These are phyloP conservation scores for Salix purpurea DNA, from an alignment of 345 rosid genomes.

Conservation along the genomic window DNA sequence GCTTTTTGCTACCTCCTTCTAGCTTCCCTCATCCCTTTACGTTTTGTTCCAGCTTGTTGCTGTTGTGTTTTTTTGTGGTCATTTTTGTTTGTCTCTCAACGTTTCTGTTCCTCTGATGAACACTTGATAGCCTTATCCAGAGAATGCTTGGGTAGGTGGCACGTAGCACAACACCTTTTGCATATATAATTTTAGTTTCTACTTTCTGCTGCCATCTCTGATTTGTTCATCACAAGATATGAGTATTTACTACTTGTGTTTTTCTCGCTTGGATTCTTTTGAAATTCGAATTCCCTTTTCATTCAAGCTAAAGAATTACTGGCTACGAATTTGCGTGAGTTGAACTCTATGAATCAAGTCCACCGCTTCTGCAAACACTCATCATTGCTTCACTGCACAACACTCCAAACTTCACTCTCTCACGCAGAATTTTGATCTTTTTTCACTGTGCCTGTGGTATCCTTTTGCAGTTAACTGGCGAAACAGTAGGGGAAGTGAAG, in stretches of 20 bases:
- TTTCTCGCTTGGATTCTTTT: conserved; percentile 25
- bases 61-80: background rate
- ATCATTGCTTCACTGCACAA: conserved; percentile 55
- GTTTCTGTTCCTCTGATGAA: conserved; percentile 7
- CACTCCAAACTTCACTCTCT: conserved; percentile 26
- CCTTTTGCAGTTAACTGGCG: conserved; percentile 86
- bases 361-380: conserved; percentile 33
- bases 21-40: background rate
- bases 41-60: background rate
- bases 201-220: conserved; percentile 17
- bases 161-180: conserved; percentile 8
- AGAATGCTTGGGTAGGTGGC: background rate
- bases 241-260: conserved; percentile 16
- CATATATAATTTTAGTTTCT: background rate
- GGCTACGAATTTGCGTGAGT: conserved; percentile 8
- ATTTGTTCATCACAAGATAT: background rate
- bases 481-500: conserved; percentile 99
- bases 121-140: conserved; percentile 24
- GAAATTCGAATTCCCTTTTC: conserved; percentile 5
- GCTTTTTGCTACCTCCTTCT: conserved; percentile 18
- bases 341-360: conserved; percentile 54
- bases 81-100: conserved; percentile 5
- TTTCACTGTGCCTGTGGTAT: conserved; percentile 18
- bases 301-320: background rate
- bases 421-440: background rate